phyloP scores from a whole-genome alignment of 2,329 filamentous ascomycete species.

The Arthrocladium fulminans region DNA sequence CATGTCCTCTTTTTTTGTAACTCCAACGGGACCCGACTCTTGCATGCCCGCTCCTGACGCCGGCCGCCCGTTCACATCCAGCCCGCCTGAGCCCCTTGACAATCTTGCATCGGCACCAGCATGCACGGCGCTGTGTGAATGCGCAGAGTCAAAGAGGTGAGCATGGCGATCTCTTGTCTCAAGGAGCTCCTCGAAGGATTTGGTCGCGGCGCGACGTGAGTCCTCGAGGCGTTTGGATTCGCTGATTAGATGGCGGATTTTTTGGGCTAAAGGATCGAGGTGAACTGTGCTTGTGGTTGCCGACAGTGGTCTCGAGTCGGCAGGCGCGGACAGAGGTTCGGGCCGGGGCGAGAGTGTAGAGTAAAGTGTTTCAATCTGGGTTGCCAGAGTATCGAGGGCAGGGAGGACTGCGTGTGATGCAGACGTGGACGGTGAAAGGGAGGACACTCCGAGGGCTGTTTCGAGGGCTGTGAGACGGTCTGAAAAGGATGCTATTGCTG shows the following conservation, averaged over 20 bases:
- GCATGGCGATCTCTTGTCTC: slow-evolving; percentile 30
- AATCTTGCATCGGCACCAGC: neutral
- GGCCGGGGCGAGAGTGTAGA: slow-evolving; percentile 32
- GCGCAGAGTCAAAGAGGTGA: slow-evolving; percentile 20
- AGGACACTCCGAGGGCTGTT: slow-evolving; percentile 67
- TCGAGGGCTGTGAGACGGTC: slow-evolving; percentile 70
- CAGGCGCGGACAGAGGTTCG: slow-evolving; percentile 24
- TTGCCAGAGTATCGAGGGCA: slow-evolving; percentile 69
- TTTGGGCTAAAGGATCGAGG: slow-evolving; percentile 35
- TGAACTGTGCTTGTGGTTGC: slow-evolving; percentile 30
- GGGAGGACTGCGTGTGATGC: slow-evolving; percentile 63
- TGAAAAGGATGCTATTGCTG: slow-evolving; percentile 79
- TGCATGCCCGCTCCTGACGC: neutral
- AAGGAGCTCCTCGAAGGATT: slow-evolving; percentile 35
- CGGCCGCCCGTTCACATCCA: neutral
- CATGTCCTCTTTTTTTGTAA: slow-evolving; percentile 3
- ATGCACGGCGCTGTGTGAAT: slow-evolving; percentile 10
- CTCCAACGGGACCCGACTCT: slow-evolving; percentile 30
- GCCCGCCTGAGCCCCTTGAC: neutral
- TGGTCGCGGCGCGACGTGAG: slow-evolving; percentile 35
- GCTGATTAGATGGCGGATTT: slow-evolving; percentile 36
- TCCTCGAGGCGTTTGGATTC: slow-evolving; percentile 37
- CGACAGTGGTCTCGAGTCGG: slow-evolving; percentile 13
- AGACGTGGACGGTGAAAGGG: slow-evolving; percentile 40
- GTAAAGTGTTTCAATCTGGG: slow-evolving; percentile 67